These are phyloP conservation scores for Sporisorium graminicola DNA, from an alignment of 1,284 basidiomycete species.

Conservation along the genomic window DNA sequence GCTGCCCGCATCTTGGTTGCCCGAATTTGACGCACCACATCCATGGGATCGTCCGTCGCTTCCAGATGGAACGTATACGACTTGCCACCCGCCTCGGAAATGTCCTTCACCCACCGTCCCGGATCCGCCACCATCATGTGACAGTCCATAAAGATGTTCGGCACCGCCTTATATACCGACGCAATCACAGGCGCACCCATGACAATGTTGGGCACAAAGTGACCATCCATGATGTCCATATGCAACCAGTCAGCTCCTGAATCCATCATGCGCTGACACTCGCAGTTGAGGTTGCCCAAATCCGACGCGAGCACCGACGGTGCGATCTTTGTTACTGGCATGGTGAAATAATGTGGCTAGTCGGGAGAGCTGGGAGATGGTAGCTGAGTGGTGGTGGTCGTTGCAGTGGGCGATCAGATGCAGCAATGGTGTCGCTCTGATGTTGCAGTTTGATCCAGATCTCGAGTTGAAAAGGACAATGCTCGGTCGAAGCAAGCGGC, in stretches of 20 bases:
- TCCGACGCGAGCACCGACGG: constrained; percentile 69
- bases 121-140: constrained; percentile 99
- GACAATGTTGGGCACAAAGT: constrained; percentile 89
- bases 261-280: constrained; percentile 68
- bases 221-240: constrained; percentile 73
- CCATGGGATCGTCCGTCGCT: constrained; percentile 73
- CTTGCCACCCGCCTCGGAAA: constrained; percentile 92
- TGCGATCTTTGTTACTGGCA: constrained; percentile 67
- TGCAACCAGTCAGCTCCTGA: constrained; percentile 69
- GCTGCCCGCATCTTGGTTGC: constrained; percentile 68
- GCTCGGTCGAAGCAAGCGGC: background rate
- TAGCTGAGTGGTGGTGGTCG: background rate
- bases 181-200: constrained; percentile 88
- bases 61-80: constrained; percentile 98
- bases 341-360: constrained; percentile 13
- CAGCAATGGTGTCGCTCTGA: background rate
- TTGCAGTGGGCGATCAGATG: background rate
- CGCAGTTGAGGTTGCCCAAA: constrained; percentile 67
- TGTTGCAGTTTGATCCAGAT: background rate
- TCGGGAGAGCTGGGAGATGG: background rate
- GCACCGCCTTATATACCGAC: constrained; percentile 88
- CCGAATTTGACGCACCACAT: constrained; percentile 65
- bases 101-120: constrained; percentile 94
- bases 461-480: background rate
- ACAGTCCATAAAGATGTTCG: constrained; percentile 99